A percentile compares a stretch with the other conserved stretches of the same genome.
These are phyloP conservation scores for Domatiomyces catenatus DNA, from an alignment of 2,329 filamentous ascomycete species.

Conservation along the genomic window DNA sequence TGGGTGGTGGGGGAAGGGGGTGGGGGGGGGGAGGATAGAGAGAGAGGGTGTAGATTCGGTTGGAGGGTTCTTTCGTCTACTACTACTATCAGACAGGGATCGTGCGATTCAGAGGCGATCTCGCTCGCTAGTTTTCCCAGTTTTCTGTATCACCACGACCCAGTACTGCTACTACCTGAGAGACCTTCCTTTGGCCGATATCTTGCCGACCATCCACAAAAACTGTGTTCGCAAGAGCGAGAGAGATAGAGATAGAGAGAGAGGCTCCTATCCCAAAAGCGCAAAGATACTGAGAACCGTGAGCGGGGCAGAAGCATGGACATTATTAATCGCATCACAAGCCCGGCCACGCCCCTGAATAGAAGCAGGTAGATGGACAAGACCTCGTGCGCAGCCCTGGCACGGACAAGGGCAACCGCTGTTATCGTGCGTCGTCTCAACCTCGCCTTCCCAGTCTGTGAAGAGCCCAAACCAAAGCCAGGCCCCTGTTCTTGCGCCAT, in stretches of 20 bases:
- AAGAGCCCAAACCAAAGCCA: conserved; percentile 13
- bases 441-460: conserved; percentile 10
- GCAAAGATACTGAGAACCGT: background rate
- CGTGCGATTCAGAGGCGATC: background rate
- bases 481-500: conserved; percentile 12
- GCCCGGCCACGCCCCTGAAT: background rate
- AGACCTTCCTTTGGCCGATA: background rate
- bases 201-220: background rate
- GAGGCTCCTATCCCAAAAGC: background rate
- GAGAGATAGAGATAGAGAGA: too few species aligned
- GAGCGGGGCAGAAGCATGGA: too few species aligned
- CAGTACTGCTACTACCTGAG: background rate
- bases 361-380: background rate
- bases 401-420: background rate
- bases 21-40: too few species aligned
- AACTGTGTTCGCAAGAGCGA: background rate
- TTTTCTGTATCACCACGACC: background rate
- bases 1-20: too few species aligned
- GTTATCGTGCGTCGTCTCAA: background rate
- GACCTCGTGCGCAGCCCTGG: background rate
- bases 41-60: too few species aligned
- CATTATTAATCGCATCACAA: background rate
- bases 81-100: background rate
- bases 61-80: background rate
- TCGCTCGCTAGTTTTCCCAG: background rate